Evolutionary conservation across 805 yeast species (phyloP), one percentile per base, ranked within the genome.

Genomic region (Sungouiozyma ichnusensis): DNA sequence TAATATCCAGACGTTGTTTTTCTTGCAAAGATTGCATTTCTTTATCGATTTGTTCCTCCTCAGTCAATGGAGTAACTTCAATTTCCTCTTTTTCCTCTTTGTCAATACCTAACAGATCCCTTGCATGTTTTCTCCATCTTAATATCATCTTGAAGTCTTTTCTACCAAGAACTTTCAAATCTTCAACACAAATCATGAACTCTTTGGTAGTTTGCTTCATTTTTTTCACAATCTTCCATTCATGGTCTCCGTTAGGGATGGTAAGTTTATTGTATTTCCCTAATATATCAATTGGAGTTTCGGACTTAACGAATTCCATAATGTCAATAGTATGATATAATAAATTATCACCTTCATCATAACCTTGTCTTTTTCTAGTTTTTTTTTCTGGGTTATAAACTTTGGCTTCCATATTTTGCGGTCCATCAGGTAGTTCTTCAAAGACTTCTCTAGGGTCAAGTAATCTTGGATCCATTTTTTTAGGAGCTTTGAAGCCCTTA

Each of bases 401-500:
- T 60, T 88, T 88, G 15, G 95, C 86, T 65, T 92, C 96, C 60
- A 81, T 82, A 60, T 85, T 84, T 31, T 73, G 81, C 15, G 77
- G 77, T 8, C 79, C 80, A 41, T 73, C 85, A 15, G 79, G 79
- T 44, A 92, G 66, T 62, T 92, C 98, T 65, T 90, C 97, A 57
- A 92, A 92, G 16, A 92, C 97, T 58, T 84, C 87, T 57, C 76
- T 84, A 14, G 97, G 85, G 61, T 92, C 98, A 46, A 92, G 69
- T 43, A 92, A 69, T 55, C 94, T 76, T 38, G 97, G 96, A 65
- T 92, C 99, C 48, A 92, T 64, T 60, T 83, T 86, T 62, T 88
- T 85, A 38, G 99, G 98, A 13, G 97, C 96, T 63, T 88, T 90
- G 69, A 84, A 92, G 11, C 94, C 94, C 62, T 80, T 80, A 66